Evolutionary conservation across 2,329 filamentous ascomycete genomes (phyloP).

Genomic region (Paecilomyces dactylethromorphus): DNA sequence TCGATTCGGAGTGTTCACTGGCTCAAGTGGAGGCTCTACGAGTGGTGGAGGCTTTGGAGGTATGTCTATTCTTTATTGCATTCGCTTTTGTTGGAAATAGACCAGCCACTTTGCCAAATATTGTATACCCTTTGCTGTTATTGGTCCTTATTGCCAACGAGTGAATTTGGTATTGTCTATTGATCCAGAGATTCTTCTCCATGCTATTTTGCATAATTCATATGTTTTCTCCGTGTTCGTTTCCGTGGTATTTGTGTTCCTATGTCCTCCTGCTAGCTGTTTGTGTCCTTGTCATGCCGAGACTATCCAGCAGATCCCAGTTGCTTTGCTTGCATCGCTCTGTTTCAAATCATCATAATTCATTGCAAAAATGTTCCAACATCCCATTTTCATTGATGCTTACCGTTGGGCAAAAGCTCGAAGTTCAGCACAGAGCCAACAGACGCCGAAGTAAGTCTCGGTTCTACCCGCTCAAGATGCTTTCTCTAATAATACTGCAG

Average conservation of each 20-base stretch:
- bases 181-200: neutral
- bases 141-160: neutral
- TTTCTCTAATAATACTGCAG: neutral
- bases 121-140: neutral
- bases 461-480: conserved; percentile 19
- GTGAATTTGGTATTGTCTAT: neutral
- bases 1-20: conserved; percentile 50
- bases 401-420: neutral
- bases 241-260: neutral
- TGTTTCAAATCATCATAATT: neutral
- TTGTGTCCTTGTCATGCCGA: neutral
- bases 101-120: neutral
- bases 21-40: conserved; percentile 2
- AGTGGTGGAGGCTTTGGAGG: conserved; percentile 30
- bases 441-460: conserved; percentile 16
- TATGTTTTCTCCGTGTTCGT: neutral
- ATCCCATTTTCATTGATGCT: neutral
- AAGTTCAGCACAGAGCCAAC: conserved; percentile 10
- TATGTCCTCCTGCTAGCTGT: neutral
- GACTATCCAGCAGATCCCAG: neutral
- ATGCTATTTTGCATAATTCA: neutral
- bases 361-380: neutral
- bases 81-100: neutral
- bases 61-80: conserved; percentile 18
- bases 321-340: neutral